Evolutionary conservation across 1,284 basidiomycete genomes (phyloP).

Genomic region (Gomphus sp.): DNA sequence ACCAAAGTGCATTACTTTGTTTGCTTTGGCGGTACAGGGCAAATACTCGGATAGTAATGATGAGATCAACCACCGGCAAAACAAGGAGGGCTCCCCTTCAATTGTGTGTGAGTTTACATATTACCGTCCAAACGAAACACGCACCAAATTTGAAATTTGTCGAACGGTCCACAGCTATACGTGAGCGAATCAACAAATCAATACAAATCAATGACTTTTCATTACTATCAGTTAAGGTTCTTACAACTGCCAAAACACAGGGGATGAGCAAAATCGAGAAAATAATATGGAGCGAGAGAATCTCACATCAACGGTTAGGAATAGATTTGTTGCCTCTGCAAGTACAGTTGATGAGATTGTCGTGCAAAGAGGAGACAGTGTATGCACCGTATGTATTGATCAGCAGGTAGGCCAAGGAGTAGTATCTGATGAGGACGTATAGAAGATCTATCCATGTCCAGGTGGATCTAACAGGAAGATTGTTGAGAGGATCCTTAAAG

Average conservation of each 20-base stretch:
- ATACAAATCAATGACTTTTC: neutral
- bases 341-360: neutral
- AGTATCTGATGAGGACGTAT: slow-evolving; percentile 6
- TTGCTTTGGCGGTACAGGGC: neutral
- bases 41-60: neutral
- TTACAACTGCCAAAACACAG: slow-evolving; percentile 5
- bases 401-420: neutral
- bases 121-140: neutral
- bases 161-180: neutral
- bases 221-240: neutral
- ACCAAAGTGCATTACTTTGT: neutral
- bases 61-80: neutral
- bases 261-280: neutral
- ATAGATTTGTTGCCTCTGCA: neutral
- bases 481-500: neutral
- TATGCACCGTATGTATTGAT: slow-evolving; percentile 1
- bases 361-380: neutral
- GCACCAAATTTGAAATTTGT: neutral
- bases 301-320: neutral
- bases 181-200: too few relatives aligned
- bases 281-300: neutral
- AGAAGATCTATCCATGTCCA: neutral
- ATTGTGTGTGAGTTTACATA: neutral
- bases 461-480: neutral
- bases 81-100: neutral